Evolutionary conservation across 768 basidiomycete genomes (phyloP).

Genomic region (Butyriboletus loyo): DNA sequence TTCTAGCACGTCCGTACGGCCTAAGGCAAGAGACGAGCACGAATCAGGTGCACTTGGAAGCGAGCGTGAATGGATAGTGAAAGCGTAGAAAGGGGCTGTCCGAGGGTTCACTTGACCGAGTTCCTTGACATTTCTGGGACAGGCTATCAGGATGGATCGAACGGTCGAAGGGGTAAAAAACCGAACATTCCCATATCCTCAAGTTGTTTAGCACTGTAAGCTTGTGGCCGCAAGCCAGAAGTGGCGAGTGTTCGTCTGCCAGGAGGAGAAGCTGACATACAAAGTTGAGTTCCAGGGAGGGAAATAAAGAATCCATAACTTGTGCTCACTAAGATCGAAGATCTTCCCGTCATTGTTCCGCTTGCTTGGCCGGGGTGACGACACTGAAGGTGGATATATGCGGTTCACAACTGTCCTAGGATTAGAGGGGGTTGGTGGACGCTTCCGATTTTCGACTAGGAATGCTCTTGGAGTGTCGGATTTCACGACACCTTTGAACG

Average conservation of each 20-base stretch:
- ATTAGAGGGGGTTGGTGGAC: background rate
- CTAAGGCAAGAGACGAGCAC: conserved; percentile 34
- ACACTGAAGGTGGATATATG: conserved; percentile 24
- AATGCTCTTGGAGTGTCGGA: conserved; percentile 33
- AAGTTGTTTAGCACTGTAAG: conserved; percentile 41
- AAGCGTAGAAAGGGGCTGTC: conserved; percentile 58
- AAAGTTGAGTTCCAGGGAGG: background rate
- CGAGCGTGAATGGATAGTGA: conserved; percentile 42
- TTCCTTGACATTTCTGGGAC: conserved; percentile 46
- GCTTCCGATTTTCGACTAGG: background rate
- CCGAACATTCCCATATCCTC: conserved; percentile 56
- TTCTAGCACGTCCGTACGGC: conserved; percentile 52
- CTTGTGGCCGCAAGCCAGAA: conserved; percentile 54
- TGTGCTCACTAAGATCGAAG: conserved; percentile 46
- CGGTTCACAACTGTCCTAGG: conserved; percentile 5
- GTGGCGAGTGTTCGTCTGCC: conserved; percentile 43
- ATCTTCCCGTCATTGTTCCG: conserved; percentile 2
- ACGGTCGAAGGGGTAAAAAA: conserved; percentile 1
- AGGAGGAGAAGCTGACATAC: conserved; percentile 28
- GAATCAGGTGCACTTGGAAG: conserved; percentile 19
- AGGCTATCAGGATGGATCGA: conserved; percentile 2
- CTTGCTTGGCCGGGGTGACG: conserved; percentile 7
- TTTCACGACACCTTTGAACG: conserved; percentile 55
- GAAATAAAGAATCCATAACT: background rate
- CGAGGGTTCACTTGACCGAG: conserved; percentile 53